Percentiles rank a stretch among this genome's conserved stretches.
phyloP scores from a whole-genome alignment of 225 moss, liverwort and hornwort species.

The Thuidium tamariscinum region DNA sequence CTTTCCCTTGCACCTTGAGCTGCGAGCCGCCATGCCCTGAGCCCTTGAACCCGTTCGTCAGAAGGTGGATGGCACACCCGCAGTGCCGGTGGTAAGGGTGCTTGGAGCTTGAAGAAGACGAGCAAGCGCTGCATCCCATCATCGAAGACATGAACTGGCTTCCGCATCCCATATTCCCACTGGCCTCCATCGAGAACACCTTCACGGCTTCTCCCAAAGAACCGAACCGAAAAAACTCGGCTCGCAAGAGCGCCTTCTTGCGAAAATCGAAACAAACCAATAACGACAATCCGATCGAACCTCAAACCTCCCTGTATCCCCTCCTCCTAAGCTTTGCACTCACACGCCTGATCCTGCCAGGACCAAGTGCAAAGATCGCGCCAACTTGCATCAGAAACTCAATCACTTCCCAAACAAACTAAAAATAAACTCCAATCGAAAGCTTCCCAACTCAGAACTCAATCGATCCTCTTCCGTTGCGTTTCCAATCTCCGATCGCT shows the following conservation, averaged over 20 bases:
- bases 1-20: constrained; percentile 34
- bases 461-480: background rate
- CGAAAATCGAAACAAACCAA: background rate
- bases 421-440: background rate
- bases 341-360: constrained; percentile 9
- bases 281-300: background rate
- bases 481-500: background rate
- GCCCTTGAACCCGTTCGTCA: constrained; percentile 38
- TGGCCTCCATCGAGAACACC: constrained; percentile 27
- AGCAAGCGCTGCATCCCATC: constrained; percentile 38
- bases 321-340: background rate
- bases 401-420: background rate
- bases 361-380: background rate
- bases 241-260: background rate
- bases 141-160: constrained; percentile 18
- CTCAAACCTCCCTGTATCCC: constrained; percentile 10
- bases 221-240: background rate
- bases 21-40: constrained; percentile 13
- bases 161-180: constrained; percentile 12
- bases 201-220: background rate
- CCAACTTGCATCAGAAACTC: constrained; percentile 9
- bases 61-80: constrained; percentile 37
- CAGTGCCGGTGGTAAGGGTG: constrained; percentile 46
- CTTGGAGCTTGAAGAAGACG: constrained; percentile 30
- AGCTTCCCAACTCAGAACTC: background rate